phyloP scores from a whole-genome alignment of 1,284 basidiomycete genomes.

The Fomitopsis schrenkii region DNA sequence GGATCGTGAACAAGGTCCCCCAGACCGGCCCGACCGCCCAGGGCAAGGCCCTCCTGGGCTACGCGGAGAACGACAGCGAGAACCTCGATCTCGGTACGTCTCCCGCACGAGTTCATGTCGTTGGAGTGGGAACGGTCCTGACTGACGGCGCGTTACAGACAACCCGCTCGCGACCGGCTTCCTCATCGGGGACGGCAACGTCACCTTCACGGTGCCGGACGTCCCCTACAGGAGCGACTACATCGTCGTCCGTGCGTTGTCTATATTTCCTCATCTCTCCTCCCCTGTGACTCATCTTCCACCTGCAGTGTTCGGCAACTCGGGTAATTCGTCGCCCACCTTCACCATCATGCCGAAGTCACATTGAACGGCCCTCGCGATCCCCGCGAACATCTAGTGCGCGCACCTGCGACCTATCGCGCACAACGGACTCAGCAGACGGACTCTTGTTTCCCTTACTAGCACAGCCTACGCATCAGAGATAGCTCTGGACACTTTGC shows the following conservation, averaged over 20 bases:
- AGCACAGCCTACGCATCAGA: background rate
- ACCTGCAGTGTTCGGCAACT: conserved; percentile 33
- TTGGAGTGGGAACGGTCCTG: background rate
- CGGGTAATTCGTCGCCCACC: conserved; percentile 29
- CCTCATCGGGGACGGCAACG: conserved; percentile 27
- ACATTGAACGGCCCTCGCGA: background rate
- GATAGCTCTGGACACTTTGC: background rate
- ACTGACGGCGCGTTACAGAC: conserved; percentile 18
- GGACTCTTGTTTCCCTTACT: background rate
- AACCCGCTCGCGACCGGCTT: conserved; percentile 35
- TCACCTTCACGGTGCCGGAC: conserved; percentile 30
- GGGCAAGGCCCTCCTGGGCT: conserved; percentile 37
- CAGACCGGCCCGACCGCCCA: conserved; percentile 21
- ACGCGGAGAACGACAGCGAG: conserved; percentile 28
- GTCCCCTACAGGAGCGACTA: conserved; percentile 28
- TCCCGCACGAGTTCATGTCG: background rate
- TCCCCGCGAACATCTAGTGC: background rate
- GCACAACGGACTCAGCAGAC: conserved; percentile 1
- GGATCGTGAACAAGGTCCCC: conserved; percentile 31
- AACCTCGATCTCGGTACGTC: conserved; percentile 38
- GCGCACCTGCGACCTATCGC: background rate
- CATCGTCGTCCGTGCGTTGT: conserved; percentile 31
- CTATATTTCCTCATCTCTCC: no score
- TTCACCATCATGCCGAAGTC: conserved; percentile 26
- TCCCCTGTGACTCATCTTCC: background rate